phyloP scores from a whole-genome alignment of 768 basidiomycete genomes.

The Leccinum arenicola region DNA sequence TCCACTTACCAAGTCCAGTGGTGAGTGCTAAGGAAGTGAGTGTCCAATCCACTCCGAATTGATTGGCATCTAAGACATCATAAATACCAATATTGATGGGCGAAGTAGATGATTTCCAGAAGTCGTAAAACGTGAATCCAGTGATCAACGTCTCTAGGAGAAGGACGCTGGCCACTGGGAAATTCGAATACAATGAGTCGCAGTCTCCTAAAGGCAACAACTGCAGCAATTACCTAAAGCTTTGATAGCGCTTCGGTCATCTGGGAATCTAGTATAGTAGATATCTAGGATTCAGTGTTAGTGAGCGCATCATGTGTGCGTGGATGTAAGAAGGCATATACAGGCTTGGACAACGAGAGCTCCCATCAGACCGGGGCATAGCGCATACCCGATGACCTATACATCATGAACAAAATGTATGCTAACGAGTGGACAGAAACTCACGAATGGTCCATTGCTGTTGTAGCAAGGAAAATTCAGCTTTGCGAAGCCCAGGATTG shows the following conservation, averaged over 20 bases:
- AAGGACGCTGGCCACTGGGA: constrained; percentile 11
- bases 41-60: not conserved
- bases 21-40: not conserved
- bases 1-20: constrained; percentile 20
- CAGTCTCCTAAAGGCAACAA: not conserved
- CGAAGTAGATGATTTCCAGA: constrained; percentile 1
- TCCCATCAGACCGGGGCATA: not conserved
- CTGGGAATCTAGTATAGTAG: not conserved
- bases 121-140: constrained; percentile 8
- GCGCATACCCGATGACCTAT: not conserved
- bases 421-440: not conserved
- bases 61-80: not conserved
- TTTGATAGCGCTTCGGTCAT: not conserved
- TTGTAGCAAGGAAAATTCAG: not conserved
- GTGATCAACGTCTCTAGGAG: constrained; percentile 19
- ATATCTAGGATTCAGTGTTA: not conserved
- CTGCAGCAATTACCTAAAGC: not conserved
- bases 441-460: not conserved
- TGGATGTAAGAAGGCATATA: not conserved
- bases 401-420: not conserved
- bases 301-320: not conserved
- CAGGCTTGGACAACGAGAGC: not conserved
- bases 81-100: not conserved
- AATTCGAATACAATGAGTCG: constrained; percentile 5
- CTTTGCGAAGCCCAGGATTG: not conserved